Evolutionary conservation across 768 basidiomycete genomes (phyloP), one percentile per base, ranked within the genome.

Genomic region (Agrocybe pediades): DNA sequence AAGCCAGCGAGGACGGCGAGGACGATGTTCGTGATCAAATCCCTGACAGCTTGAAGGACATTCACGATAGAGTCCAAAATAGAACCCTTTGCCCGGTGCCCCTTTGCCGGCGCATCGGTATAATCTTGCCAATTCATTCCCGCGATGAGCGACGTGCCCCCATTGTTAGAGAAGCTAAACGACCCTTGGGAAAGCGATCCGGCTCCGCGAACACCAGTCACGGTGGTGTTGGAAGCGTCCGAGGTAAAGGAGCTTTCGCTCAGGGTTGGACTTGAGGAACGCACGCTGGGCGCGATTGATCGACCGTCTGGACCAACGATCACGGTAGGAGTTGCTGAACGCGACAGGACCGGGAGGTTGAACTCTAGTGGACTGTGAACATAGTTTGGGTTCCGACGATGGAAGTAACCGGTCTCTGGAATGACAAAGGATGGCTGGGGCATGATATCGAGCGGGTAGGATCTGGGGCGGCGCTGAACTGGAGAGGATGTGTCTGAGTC

Each of bases 391-490:
- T 56, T 56, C 17, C 41, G 46, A 29, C 55, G 55, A 39, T 56
- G 50, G 46, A 52, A 56, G 51, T 52, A 53, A 9, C 55, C 55
- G 11, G 50, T 56, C 39, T 51, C 55, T 19, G 55, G 55, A 24
- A 57, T 57, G 40, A 41, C 33, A 45, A 57, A 57, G 23, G 56
- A 57, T 3, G 56, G 43, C 24, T 53, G 48, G 5, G 56, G 46
- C 52, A 53, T 17, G 30, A 55, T 52, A 19, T 24, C 46, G 27
- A 50, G 46, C n/a, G 53, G 51, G 26, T 50, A 51, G 3, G 53
- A 44, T 19, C 53, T 52, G 21, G 23, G 25, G 46, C 39, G 45
- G 20, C 19, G n/a, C 6, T 40, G 39, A 21, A 23, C 17, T 24
- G 39, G 41, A 13, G 41, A 29, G 16, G 48, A 42, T 13, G 42